Evolutionary conservation across 257 asterid species (phyloP).

Genomic region (Asclepias syriaca): DNA sequence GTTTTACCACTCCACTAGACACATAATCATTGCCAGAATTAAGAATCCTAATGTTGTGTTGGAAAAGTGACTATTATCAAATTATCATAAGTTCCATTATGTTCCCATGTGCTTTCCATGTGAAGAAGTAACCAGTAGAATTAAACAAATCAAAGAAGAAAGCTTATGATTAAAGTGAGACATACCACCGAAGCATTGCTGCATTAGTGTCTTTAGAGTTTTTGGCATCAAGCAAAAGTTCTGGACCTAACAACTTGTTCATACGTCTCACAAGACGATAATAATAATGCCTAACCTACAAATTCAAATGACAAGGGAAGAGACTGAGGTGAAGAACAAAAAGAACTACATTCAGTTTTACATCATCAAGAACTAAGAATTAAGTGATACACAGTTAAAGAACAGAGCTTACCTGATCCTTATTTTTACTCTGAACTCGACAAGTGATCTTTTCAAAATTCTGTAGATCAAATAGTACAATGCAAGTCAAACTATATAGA

Average conservation of each 20-base stretch:
- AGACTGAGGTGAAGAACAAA: conserved; percentile 11
- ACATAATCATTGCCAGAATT: not conserved
- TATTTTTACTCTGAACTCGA: conserved; percentile 96
- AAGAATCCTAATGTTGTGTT: not conserved
- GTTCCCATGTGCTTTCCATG: not conserved
- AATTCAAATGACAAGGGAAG: conserved; percentile 15
- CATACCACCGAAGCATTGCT: conserved; percentile 97
- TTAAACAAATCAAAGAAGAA: not conserved
- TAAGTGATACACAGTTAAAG: not conserved
- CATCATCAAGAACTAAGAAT: not conserved
- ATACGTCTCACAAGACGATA: conserved; percentile 97
- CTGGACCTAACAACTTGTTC: conserved; percentile 98
- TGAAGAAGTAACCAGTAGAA: not conserved
- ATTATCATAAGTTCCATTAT: not conserved
- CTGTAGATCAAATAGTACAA: conserved; percentile 38
- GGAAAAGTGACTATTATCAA: not conserved
- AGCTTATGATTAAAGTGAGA: not conserved
- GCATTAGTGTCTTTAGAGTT: conserved; percentile 93
- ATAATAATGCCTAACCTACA: conserved; percentile 90
- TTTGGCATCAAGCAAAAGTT: conserved; percentile 89
- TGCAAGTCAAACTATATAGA: conserved; percentile 6
- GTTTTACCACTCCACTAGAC: not conserved
- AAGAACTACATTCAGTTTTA: not conserved
- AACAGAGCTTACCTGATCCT: conserved; percentile 68
- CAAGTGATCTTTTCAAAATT: conserved; percentile 86